Percentiles rank a stretch among this genome's conserved stretches.
Evolutionary conservation across 2,329 filamentous ascomycete genomes (phyloP).

Genomic region (Colletotrichum abscissum): DNA sequence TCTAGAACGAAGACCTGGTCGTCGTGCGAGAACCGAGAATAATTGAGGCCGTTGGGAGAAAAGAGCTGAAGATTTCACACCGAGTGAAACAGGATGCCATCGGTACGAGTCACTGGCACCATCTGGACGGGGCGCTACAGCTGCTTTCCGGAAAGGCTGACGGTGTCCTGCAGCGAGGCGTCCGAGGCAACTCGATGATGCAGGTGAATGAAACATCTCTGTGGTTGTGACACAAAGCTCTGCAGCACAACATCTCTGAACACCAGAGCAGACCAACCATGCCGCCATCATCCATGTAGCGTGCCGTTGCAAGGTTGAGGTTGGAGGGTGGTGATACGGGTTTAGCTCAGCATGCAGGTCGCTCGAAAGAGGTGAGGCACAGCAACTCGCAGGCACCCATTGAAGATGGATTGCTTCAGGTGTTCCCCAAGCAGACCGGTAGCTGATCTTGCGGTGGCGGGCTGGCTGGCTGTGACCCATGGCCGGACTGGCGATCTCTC

Average conservation of each 20-base stretch:
- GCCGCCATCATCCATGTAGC: constrained; percentile 19
- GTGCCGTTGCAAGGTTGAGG: constrained; percentile 25
- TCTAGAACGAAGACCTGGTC: neutral
- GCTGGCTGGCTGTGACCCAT: neutral
- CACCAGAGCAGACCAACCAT: constrained; percentile 23
- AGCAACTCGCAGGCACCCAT: constrained; percentile 15
- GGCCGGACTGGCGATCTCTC: constrained; percentile 30
- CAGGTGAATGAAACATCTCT: constrained; percentile 31
- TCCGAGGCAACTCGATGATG: constrained; percentile 34
- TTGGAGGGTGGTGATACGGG: constrained; percentile 26
- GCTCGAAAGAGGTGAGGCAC: constrained; percentile 30
- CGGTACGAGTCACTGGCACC: constrained; percentile 21
- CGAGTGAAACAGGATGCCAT: constrained; percentile 31
- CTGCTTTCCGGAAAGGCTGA: constrained; percentile 34
- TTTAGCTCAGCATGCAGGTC: constrained; percentile 33
- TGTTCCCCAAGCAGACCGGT: constrained; percentile 12
- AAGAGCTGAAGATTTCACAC: constrained; percentile 29
- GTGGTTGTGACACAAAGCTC: constrained; percentile 28
- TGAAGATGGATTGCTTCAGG: constrained; percentile 5
- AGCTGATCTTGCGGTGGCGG: constrained; percentile 31
- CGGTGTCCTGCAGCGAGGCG: constrained; percentile 21
- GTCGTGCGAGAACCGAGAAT: neutral
- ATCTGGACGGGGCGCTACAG: constrained; percentile 33
- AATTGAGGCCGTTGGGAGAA: neutral
- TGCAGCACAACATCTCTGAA: constrained; percentile 21